phyloP scores from a whole-genome alignment of 805 yeast species.

The Tetrapisispora nanseiensis region DNA sequence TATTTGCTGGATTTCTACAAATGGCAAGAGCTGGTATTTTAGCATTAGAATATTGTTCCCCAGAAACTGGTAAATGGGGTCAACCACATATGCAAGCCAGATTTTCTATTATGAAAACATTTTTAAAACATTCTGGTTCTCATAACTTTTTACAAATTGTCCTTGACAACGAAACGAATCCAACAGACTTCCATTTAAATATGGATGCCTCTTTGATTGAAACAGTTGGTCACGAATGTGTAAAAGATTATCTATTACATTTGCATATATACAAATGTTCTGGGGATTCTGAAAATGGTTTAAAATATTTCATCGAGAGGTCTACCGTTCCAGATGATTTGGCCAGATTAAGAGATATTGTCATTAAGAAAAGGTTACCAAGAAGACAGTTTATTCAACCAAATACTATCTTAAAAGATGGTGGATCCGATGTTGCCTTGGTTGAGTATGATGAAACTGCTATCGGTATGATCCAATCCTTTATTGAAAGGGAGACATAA shows the following conservation, averaged over 20 bases:
- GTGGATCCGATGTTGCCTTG: slow-evolving; percentile 29
- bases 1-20: slow-evolving; percentile 57
- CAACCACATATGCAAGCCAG: slow-evolving; percentile 94
- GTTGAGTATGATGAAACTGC: slow-evolving; percentile 66
- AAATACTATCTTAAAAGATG: slow-evolving; percentile 41
- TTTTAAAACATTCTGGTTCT: slow-evolving; percentile 47
- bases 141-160: slow-evolving; percentile 46
- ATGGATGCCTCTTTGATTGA: slow-evolving; percentile 55
- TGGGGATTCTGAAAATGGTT: slow-evolving; percentile 60
- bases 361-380: slow-evolving; percentile 65
- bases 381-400: slow-evolving; percentile 80
- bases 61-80: slow-evolving; percentile 75
- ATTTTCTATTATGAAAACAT: slow-evolving; percentile 70
- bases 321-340: slow-evolving; percentile 59
- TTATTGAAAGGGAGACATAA: slow-evolving; percentile 45
- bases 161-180: slow-evolving; percentile 32
- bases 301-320: slow-evolving; percentile 51
- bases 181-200: slow-evolving; percentile 48
- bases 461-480: slow-evolving; percentile 71
- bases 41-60: slow-evolving; percentile 84
- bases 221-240: slow-evolving; percentile 62
- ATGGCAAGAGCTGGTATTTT: slow-evolving; percentile 86
- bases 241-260: slow-evolving; percentile 58
- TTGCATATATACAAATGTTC: slow-evolving; percentile 74
- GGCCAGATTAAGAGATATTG: slow-evolving; percentile 55